Evolutionary conservation across 441 rosid species (phyloP).

Genomic region (Pelargonium myrrhifolium): DNA sequence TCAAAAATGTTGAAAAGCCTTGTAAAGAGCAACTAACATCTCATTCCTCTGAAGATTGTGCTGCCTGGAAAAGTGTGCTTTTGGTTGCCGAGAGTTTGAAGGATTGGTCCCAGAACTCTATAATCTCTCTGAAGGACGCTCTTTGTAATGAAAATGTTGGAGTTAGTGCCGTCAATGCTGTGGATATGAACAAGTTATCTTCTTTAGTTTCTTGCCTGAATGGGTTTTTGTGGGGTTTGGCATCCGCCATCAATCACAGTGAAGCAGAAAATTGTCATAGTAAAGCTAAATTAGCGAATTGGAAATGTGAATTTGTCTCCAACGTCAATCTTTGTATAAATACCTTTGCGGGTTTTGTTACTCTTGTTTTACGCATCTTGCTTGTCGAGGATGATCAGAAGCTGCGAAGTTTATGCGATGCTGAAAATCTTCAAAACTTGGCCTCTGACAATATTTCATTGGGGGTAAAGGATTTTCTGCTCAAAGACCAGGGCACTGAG

Average conservation of each 20-base stretch:
- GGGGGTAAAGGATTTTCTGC: constrained; percentile 18
- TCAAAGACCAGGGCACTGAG: constrained; percentile 1
- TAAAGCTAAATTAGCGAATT: constrained; percentile 31
- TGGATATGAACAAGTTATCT: constrained; percentile 41
- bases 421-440: constrained; percentile 20
- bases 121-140: constrained; percentile 36
- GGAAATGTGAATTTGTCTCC: constrained; percentile 35
- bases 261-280: constrained; percentile 30
- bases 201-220: constrained; percentile 52
- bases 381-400: constrained; percentile 34
- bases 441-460: constrained; percentile 16
- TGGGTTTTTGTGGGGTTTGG: constrained; percentile 83
- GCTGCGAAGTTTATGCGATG: constrained; percentile 25
- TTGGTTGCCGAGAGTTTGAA: constrained; percentile 44
- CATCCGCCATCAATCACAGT: constrained; percentile 41
- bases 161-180: constrained; percentile 24
- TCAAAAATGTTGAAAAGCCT: constrained; percentile 17
- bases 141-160: constrained; percentile 27
- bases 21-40: constrained; percentile 25
- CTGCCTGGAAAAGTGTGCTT: constrained; percentile 38
- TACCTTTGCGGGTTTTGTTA: constrained; percentile 37
- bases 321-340: constrained; percentile 31
- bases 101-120: constrained; percentile 45
- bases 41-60: constrained; percentile 25
- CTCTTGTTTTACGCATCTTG: constrained; percentile 33